Base-by-base conservation (phyloP, 176 grass and related monocot species). In the Eleusine coracana region DNA sequence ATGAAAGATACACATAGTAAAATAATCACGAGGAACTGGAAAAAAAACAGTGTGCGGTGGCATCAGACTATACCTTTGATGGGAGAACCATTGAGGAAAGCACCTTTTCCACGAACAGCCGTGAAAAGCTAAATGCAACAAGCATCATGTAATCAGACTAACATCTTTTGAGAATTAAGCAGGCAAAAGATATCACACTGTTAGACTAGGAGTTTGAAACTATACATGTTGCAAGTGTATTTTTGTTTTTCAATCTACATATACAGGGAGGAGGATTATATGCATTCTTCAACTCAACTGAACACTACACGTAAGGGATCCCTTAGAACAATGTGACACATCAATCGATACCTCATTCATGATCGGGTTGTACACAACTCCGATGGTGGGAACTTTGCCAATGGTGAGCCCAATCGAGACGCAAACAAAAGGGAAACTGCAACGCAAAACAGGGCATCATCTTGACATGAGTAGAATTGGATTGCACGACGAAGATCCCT, bases 391-490 rank as follows among this genome's bases (percentile, higher is more conserved):
- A 85, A 96, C 59, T 80, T 96, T 99, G 58, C 83, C 78, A 78
- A 99, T 84, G 72, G 96, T 83, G 81, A 99, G 91, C 28, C 96
- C 93, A 90, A 99, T 96, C 17, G 96, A 99, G 51, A 99, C 91
- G 28, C 96, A 99, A 7, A 96, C 93, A 89, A 96, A 96, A 36
- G 91, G 96, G 70, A 96, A 99, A 49, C 96, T 98, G 76, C 65
- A 91, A 60, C 44, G 58, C 49, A 44, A 67, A 34, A 52, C 7
- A 44, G 36, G 20, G 14, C 28, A 55, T 10, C 17, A 80, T 84
- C 5, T 66, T 75, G 60, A 66, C 5, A 77, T 84, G 31, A 75
- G 54, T 80, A 84, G n/a, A 80, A 13, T 10, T 82, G 27, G 1
- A 21, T 49, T 4, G 61, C 63, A 48, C 58, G 79, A 40, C 20